These are phyloP conservation scores for Botrytis tulipae DNA, from an alignment of 2,329 filamentous ascomycete species.

Conservation along the genomic window DNA sequence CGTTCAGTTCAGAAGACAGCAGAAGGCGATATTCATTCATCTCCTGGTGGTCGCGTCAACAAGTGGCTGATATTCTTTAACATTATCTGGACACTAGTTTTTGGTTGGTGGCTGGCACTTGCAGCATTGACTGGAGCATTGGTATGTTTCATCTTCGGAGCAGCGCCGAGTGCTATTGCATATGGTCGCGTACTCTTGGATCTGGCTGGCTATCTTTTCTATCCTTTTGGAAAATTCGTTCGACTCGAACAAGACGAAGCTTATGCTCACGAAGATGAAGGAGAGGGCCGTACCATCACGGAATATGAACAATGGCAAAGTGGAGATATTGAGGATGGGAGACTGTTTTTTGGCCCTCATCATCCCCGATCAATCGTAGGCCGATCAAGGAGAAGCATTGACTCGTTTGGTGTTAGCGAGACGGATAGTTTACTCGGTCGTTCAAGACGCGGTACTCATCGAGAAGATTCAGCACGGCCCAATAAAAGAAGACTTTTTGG, in stretches of 20 bases:
- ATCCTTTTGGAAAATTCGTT: conserved; percentile 96
- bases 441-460: conserved; percentile 50
- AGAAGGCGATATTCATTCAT: conserved; percentile 94
- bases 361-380: conserved; percentile 77
- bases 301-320: conserved; percentile 99
- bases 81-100: conserved; percentile 81
- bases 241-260: conserved; percentile 90
- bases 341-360: conserved; percentile 88
- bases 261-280: conserved; percentile 90
- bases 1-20: conserved; percentile 95
- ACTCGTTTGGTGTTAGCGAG: conserved; percentile 72
- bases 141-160: conserved; percentile 76
- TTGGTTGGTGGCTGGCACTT: conserved; percentile 93
- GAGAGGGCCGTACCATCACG: conserved; percentile 93
- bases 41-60: conserved; percentile 83
- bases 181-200: conserved; percentile 86
- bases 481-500: conserved; percentile 88
- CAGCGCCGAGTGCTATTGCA: conserved; percentile 74
- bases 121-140: conserved; percentile 72
- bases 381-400: conserved; percentile 81
- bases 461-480: conserved; percentile 44
- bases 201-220: conserved; percentile 82
- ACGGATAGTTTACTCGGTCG: conserved; percentile 83
- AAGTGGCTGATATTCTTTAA: conserved; percentile 86
- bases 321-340: conserved; percentile 91